phyloP scores from a whole-genome alignment of 2,329 filamentous ascomycete species.

The Stachybotrys echinatus region DNA sequence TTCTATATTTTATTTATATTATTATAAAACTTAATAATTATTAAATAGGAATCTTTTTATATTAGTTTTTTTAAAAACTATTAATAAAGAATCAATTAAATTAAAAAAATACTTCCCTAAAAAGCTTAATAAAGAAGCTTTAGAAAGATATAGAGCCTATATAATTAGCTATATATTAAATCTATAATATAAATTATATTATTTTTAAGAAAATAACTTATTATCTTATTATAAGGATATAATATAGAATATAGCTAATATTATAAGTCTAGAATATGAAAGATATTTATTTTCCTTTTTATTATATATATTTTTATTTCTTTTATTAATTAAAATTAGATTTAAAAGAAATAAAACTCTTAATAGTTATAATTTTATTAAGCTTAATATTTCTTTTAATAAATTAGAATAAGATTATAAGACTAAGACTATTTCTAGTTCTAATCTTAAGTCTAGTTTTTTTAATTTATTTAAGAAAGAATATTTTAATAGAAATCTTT shows the following conservation, averaged over 20 bases:
- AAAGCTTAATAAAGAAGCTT: not conserved
- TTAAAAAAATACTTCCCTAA: constrained; percentile 2
- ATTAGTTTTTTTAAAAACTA: not conserved
- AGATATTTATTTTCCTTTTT: not conserved
- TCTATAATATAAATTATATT: not conserved
- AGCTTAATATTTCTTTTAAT: not conserved
- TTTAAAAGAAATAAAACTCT: not conserved
- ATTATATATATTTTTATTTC: not conserved
- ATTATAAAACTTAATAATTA: not conserved
- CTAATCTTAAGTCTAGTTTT: not conserved
- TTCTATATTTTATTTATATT: not conserved
- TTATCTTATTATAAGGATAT: not conserved
- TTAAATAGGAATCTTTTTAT: not conserved
- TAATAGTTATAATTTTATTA: not conserved
- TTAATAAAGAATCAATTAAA: not conserved
- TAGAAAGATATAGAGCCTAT: not conserved
- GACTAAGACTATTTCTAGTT: not conserved
- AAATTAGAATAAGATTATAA: not conserved
- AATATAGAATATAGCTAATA: not conserved
- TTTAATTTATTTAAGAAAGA: not conserved
- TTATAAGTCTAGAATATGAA: not conserved
- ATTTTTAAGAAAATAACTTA: not conserved
- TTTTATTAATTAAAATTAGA: not conserved
- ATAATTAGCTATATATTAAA: not conserved
- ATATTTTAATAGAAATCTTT: too few relatives aligned